Percentiles rank a stretch among this genome's conserved stretches.
These are phyloP conservation scores for Wallacemonas sp. DNA, from an alignment of 208 protist species.

Conservation along the genomic window DNA sequence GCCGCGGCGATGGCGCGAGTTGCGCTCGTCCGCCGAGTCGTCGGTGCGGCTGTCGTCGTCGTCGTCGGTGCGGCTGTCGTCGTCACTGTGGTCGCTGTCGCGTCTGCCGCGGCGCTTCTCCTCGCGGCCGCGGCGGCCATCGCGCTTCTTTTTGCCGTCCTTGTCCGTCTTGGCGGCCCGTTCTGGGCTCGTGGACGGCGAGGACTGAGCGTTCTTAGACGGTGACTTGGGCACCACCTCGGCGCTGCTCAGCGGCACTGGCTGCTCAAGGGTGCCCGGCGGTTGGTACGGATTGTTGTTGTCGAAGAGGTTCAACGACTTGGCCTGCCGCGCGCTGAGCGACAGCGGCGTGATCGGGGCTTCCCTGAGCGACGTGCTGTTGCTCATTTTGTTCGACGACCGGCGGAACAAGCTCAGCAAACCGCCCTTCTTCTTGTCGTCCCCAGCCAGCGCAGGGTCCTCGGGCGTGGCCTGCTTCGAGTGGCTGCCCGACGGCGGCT, in stretches of 20 bases:
- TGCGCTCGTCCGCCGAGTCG: no score
- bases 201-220: not conserved
- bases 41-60: not conserved
- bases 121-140: not conserved
- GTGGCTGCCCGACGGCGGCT: not conserved
- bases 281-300: not conserved
- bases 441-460: not conserved
- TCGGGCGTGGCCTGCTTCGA: constrained; percentile 9
- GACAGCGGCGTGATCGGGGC: not conserved
- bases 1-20: not conserved
- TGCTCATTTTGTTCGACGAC: constrained; percentile 11
- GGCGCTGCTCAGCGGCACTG: not conserved
- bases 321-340: constrained; percentile 2
- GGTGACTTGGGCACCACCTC: not conserved
- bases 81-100: constrained; percentile 1
- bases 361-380: constrained; percentile 1
- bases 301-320: constrained; percentile 1
- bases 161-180: not conserved
- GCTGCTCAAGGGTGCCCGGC: not conserved
- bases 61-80: not conserved
- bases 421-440: constrained; percentile 13
- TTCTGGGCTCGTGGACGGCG: not conserved
- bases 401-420: not conserved
- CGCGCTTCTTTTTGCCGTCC: not conserved
- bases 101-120: no score